These are phyloP conservation scores for Globisporangium emineosum DNA, from an alignment of 352 stramenopile genomes.

Conservation along the genomic window DNA sequence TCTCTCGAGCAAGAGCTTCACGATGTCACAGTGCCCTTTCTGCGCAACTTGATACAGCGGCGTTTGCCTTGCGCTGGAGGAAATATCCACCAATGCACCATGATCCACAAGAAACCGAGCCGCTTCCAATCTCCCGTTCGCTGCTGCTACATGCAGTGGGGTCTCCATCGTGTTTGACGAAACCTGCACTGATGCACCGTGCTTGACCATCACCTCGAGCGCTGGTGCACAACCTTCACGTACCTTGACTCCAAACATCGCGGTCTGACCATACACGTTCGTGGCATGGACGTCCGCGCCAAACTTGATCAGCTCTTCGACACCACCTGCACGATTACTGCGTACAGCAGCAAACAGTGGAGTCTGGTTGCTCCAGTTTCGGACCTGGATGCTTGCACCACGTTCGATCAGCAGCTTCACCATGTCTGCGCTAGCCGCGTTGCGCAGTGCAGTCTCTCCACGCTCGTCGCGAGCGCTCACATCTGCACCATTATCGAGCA, in stretches of 20 bases:
- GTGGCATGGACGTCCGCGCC: not conserved
- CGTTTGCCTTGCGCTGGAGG: not conserved
- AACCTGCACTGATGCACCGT: not conserved
- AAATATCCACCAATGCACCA: not conserved
- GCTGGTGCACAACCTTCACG: not conserved
- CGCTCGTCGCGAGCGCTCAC: not conserved
- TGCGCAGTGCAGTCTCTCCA: not conserved
- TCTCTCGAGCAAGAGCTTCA: not conserved
- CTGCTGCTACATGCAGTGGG: not conserved
- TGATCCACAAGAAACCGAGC: not conserved
- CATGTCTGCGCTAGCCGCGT: not conserved
- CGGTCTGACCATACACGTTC: not conserved
- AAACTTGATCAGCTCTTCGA: not conserved
- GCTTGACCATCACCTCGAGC: not conserved
- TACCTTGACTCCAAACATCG: not conserved
- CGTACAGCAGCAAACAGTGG: not conserved
- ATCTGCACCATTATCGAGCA: conserved; percentile 1
- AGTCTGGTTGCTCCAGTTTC: not conserved
- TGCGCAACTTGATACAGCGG: not conserved
- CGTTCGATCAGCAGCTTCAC: not conserved
- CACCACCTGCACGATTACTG: not conserved
- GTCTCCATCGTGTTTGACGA: not conserved
- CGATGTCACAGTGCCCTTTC: not conserved
- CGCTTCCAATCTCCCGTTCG: not conserved
- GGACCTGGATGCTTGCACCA: not conserved